Evolutionary conservation across 2,329 filamentous ascomycete species (phyloP), one percentile per base, ranked within the genome.

Genomic region (Verticillium zaregamsianum): DNA sequence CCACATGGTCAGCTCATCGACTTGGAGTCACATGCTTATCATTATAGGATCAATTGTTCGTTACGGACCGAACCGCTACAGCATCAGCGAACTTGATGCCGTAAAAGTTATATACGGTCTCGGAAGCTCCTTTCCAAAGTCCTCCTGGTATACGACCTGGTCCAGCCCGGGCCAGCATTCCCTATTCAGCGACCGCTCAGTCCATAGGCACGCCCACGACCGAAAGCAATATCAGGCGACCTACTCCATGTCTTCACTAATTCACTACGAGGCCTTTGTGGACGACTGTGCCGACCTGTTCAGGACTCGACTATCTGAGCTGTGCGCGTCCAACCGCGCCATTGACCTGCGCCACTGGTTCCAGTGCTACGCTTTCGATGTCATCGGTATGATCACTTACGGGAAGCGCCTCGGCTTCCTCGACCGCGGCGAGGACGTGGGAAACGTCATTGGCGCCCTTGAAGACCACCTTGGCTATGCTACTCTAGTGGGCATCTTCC

Each of bases 301-400:
- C 25, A 61, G 68, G 1, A 64, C 70, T 31, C 69, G 74, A 2
- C 69, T 83, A 35, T 59, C 52, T 1, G 77, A 80, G 60, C 72
- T 78, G 12, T 73, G 78, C 2, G 58, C 63, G 0, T 59, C 62
- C 0, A 67, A 67, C 0, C 17, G 70, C 3, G 59, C 63, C 0
- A 65, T 83, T 3, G 73, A 85, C 63, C 64, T 81, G 49, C 66
- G 67, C 4, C 71, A 76, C 57, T 80, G 76, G 75, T 69, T 82
- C 32, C 79, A 82, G 63, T 81, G 72, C 63, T 82, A 78, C 60
- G 79, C 78, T 0, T 81, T 81, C 52, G 79, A 84, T 58, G 80
- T 84, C 1, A 82, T 86, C 33, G 81, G 80, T 0, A 74, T 79
- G 40, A 80, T 85, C 20, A 82, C 79, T 0, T 73, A 71, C 45